Evolutionary conservation across 441 rosid genomes (phyloP).

Genomic region (Jatropha multifida): DNA sequence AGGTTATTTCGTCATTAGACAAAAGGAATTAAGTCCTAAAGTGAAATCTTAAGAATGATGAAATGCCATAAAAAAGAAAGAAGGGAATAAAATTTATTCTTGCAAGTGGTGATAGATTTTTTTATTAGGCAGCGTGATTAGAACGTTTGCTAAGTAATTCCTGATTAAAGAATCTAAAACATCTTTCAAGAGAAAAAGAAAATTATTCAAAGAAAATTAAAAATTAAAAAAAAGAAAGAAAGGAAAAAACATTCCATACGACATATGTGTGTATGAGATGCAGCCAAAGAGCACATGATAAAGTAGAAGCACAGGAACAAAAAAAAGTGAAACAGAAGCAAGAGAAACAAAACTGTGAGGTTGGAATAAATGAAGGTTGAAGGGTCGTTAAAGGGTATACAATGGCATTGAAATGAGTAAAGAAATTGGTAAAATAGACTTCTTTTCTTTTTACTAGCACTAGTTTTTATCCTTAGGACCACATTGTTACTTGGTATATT

Average conservation of each 20-base stretch:
- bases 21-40: too few species aligned
- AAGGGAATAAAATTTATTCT: neutral
- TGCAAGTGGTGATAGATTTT: neutral
- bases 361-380: slow-evolving; percentile 4
- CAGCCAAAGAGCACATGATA: neutral
- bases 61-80: neutral
- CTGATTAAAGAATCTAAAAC: neutral
- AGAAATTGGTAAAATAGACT: neutral
- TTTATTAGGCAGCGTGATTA: slow-evolving; percentile 1
- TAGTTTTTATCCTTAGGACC: neutral
- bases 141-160: neutral
- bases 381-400: neutral
- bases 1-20: neutral
- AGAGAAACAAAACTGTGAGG: neutral
- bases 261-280: neutral
- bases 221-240: neutral
- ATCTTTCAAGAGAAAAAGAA: neutral
- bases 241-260: neutral
- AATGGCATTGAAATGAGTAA: neutral
- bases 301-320: neutral
- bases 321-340: neutral
- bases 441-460: too few species aligned
- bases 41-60: neutral
- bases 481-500: neutral
- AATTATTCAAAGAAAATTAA: too few species aligned